Evolutionary conservation across 108 stramenopile genomes (phyloP).

Genomic region (Cyclotella cryptica): DNA sequence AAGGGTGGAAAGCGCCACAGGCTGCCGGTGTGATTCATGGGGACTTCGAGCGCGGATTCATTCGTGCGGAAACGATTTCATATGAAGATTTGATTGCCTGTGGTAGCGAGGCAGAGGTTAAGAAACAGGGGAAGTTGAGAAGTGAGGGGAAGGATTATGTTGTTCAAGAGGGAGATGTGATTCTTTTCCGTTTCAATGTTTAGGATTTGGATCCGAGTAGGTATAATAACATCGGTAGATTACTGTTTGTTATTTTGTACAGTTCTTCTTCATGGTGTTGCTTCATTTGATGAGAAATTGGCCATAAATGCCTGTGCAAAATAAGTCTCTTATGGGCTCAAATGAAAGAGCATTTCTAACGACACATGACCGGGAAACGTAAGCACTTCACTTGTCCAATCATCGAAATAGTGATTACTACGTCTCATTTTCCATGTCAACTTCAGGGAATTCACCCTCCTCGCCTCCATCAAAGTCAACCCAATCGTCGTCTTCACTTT

Average conservation of each 20-base stretch:
- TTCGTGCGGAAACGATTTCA: slow-evolving; percentile 96
- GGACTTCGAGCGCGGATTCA: slow-evolving; percentile 98
- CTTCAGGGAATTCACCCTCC: slow-evolving; percentile 28
- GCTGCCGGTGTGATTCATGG: slow-evolving; percentile 98
- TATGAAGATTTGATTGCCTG: slow-evolving; percentile 91
- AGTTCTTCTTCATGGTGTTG: no score
- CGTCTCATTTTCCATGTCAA: slow-evolving; percentile 16
- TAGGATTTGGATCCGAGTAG: slow-evolving; percentile 31
- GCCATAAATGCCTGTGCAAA: no score
- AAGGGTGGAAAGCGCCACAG: slow-evolving; percentile 95
- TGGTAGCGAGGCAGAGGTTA: slow-evolving; percentile 93
- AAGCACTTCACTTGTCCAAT: background rate
- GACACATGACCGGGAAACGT: background rate
- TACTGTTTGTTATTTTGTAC: no score
- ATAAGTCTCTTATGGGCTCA: no score
- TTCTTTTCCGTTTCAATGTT: slow-evolving; percentile 98
- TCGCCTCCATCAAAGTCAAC: slow-evolving; percentile 21
- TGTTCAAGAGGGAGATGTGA: slow-evolving; percentile 97
- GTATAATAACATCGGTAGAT: no score
- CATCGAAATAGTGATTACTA: background rate
- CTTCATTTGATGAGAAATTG: no score
- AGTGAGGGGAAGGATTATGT: slow-evolving; percentile 99
- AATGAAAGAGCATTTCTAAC: background rate
- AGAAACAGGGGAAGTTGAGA: slow-evolving; percentile 89
- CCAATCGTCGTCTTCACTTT: slow-evolving; percentile 30